Conservation (phyloP, 768 basidiomycete genomes). For the Phlebiopsis gigantea region DNA sequence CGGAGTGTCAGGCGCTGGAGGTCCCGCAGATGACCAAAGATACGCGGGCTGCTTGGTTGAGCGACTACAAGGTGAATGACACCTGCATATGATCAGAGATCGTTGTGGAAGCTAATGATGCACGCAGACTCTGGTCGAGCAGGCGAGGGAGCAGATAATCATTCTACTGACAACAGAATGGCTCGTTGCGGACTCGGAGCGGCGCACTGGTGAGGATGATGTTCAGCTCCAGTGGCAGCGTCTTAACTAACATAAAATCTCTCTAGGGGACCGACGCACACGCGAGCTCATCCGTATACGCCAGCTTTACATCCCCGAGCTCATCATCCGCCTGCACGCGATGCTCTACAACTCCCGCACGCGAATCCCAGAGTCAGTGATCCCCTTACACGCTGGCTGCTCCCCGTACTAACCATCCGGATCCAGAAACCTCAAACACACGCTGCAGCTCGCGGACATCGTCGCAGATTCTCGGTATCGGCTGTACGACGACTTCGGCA, state of each 20-base stretch:
- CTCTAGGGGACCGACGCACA: constrained; percentile 47
- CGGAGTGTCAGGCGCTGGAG: constrained; percentile 55
- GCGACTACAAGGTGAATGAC: constrained; percentile 50
- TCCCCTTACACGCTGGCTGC: background rate
- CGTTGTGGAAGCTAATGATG: background rate
- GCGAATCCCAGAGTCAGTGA: constrained; percentile 59
- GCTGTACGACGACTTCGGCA: constrained; percentile 81
- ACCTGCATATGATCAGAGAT: background rate
- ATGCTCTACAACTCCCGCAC: constrained; percentile 60
- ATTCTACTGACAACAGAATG: constrained; percentile 76
- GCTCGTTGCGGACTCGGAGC: constrained; percentile 33
- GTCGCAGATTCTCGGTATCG: constrained; percentile 86
- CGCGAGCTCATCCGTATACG: constrained; percentile 77
- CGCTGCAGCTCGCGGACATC: constrained; percentile 72
- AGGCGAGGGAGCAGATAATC: constrained; percentile 57
- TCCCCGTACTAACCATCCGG: background rate
- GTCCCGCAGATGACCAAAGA: constrained; percentile 55
- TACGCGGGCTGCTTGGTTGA: constrained; percentile 53
- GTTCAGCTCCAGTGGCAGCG: too few relatives aligned
- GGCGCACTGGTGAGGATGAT: background rate
- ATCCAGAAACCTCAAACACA: constrained; percentile 67
- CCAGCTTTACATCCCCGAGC: constrained; percentile 84
- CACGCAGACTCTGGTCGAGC: constrained; percentile 51
- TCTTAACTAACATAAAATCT: background rate
- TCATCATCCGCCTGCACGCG: constrained; percentile 80